Evolutionary conservation across 1,139 yeast species (phyloP), one percentile per base, ranked within the genome.

Genomic region (Arxiozyma slooffiae): DNA sequence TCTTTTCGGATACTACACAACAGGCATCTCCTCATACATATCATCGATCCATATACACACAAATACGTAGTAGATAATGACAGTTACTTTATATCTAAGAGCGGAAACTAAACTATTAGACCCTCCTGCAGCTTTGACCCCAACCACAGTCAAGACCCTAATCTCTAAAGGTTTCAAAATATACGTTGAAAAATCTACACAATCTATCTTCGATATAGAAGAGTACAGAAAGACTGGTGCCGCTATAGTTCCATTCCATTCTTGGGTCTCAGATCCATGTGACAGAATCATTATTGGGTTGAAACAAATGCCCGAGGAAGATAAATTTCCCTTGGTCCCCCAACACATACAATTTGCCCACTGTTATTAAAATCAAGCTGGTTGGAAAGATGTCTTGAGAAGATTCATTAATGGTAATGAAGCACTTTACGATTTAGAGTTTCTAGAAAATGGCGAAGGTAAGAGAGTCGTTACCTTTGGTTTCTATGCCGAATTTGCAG

Each of bases 381-480:
- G 99, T 48, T 92, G 99, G 98, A 74, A 88, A 70, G 87, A 87
- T 52, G 97, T 94, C 22, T 73, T 92, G 62, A 69, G 76, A 54
- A 80, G 98, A 69, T 92, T 89, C 75, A 95, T 95, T 51, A 82
- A 79, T 44, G 99, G 99, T 46, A 80, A 85, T 53, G 97, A 98
- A 60, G 77, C 80, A 11, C 78, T 92, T 58, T 92, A 92, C 68
- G 98, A 94, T 68, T 74, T 92, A 60, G 99, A 94, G 72, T 92
- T 92, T 67, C 76, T 94, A 67, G 95, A 87, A 69, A 88, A 92
- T 67, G 97, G 86, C 60, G 82, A 81, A 66, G 97, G 97, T 38
- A 85, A 97, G 75, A 85, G 98, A 72, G 99, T 94, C 41, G 99
- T 98, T 47, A 98, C 98, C 16, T 92, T 92, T 67, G 98, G 99